Base-by-base conservation (phyloP, 495 filamentous ascomycete genomes). In the Aspergillus carlsbadensis region DNA sequence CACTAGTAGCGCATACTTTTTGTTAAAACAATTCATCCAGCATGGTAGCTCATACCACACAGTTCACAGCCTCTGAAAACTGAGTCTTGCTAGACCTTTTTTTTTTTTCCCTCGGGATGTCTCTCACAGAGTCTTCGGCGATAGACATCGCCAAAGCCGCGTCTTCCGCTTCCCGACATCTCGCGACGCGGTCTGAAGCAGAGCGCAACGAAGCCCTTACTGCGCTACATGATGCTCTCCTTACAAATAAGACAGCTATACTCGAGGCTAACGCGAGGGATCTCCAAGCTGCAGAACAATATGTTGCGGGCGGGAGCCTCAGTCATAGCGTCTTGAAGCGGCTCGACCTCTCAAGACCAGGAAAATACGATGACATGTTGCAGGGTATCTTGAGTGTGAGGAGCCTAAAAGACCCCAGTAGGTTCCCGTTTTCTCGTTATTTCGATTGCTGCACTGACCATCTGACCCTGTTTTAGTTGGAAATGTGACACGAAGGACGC, bases 291-390 rank as follows among this genome's bases (percentile, higher is more conserved):
- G 95, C 95, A 20, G 81, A 78, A 33, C 77, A 82, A 58, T 88
- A 89, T 40, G 90, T 87, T 10, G 82, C 82, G 20, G 79, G 81
- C 58, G 93, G 93, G 37, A 74, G 84, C 50, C 71, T 98, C 20
- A 95, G 85, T 63, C 81, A 87, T 61, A 95, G 91, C 68, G 79
- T 99, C 15, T 79, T 98, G n/a, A 94, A 96, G 63, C 79, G 94
- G 59, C 78, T 99, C 49, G 93, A 98, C 62, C 75, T 98, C 10
- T 83, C 85, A 8, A 87, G 87, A 66, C 81, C 83, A 50, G 91
- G 92, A 36, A 98, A 98, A 76, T 98, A 86, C 81, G 90, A 96
- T 62, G 94, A 97, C 62, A 99, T 98, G 94, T 80, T 99, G 44
- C 86, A 95, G 70, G 95, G 94, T 24, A 95, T 99, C 58, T 68